Percentiles rank a stretch among this genome's conserved stretches.
Conservation (phyloP, 192 early-diverging fungal species). For the Entophlyctis helioformis region DNA sequence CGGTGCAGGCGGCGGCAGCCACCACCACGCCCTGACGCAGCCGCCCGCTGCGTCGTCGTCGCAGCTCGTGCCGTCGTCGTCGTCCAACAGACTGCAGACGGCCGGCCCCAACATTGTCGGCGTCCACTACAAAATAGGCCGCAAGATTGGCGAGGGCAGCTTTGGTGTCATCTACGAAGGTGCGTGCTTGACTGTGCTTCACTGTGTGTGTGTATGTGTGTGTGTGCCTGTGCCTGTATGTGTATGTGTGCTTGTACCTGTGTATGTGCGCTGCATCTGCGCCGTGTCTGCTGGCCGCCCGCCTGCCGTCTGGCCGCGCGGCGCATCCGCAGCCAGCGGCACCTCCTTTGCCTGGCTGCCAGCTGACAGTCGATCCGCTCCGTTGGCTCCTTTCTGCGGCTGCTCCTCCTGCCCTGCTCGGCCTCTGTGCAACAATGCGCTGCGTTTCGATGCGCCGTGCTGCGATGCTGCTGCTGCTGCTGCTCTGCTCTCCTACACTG, state of each 20-base stretch:
- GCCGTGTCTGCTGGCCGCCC: no score
- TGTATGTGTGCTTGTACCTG: no score
- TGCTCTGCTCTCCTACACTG: background rate
- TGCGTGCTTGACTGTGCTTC: no score
- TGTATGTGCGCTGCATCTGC: no score
- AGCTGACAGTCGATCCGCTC: background rate
- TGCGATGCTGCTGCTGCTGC: background rate
- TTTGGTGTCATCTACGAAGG: conserved; percentile 99
- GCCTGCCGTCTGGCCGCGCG: no score
- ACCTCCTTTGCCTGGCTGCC: no score
- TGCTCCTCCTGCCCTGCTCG: background rate
- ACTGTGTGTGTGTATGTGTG: background rate
- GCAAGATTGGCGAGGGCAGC: conserved; percentile 93
- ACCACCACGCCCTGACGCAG: conserved; percentile 20
- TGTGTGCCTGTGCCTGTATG: background rate
- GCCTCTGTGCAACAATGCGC: background rate
- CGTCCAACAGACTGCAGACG: no score
- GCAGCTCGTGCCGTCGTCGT: no score
- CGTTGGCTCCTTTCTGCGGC: background rate
- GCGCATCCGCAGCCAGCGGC: no score
- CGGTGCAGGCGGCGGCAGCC: no score
- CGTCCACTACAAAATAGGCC: conserved; percentile 89
- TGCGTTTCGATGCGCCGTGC: background rate
- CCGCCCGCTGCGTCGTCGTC: no score
- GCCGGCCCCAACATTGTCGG: conserved; percentile 86